Evolutionary conservation across 2,329 filamentous ascomycete species (phyloP), one percentile per base, ranked within the genome.

Genomic region (Dendryphion nanum): DNA sequence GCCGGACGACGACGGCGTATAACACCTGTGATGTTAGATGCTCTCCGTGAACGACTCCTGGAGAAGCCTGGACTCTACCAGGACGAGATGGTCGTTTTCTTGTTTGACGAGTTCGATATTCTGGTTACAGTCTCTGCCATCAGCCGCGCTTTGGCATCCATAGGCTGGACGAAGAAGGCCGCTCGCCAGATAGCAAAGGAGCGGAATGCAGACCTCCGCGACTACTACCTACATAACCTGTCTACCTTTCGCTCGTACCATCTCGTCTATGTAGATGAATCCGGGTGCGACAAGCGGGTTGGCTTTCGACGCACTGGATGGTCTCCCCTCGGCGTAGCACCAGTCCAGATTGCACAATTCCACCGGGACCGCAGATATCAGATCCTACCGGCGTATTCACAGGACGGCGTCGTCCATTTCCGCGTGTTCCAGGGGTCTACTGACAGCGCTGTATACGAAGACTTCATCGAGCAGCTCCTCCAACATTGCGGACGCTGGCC

Each of bases 271-370:
- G n/a, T 24, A 24, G 21, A 24, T 24, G 21, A 24, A n/a, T 7
- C 7, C 21, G 21, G 21, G n/a, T 7, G 7, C 7, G 21, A 24
- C n/a, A 24, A n/a, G n/a, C 7, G 21, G 7, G 7, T 24, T 24
- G n/a, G 21, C n/a, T 7, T 7, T n/a, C 7, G n/a, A 7, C 21
- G 21, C n/a, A 24, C 7, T 7, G 21, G 21, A 24, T 24, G 21
- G 21, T 7, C 21, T 66, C 8, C 55, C 69, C 7, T 69, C 50
- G 37, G 48, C 66, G 20, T 57, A 69, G 40, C 55, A 70, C 45
- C 42, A 42, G 43, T 53, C 4, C 36, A 63, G 34, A 37, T 61
- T 18, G 43, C 50, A 19, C 28, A 33, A 29, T 48, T 41, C 38
- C 40, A 40, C 17, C 30, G 38, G 20, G 40, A 40, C 33, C 30